phyloP scores from a whole-genome alignment of 108 stramenopile species.

The Bacterosira constricta region DNA sequence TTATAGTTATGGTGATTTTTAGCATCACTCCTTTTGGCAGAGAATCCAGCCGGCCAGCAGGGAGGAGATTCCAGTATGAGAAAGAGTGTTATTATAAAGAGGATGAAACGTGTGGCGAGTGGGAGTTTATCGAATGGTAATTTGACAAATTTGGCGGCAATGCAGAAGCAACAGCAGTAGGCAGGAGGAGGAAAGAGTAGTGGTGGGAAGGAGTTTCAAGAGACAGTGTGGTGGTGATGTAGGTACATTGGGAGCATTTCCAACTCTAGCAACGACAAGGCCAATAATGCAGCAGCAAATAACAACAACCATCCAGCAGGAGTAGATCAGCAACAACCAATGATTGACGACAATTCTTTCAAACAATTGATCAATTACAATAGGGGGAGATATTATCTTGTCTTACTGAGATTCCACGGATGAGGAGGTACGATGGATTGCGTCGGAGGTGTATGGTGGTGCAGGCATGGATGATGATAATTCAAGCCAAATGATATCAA shows the following conservation, averaged over 20 bases:
- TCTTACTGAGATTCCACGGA: slow-evolving; percentile 48
- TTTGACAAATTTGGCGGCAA: slow-evolving; percentile 14
- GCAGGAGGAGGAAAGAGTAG: neutral
- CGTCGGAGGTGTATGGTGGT: slow-evolving; percentile 34
- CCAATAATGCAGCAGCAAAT: neutral
- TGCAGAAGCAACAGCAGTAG: slow-evolving; percentile 13
- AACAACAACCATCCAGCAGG: slow-evolving; percentile 3
- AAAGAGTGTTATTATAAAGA: slow-evolving; percentile 67
- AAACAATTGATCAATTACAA: slow-evolving; percentile 27
- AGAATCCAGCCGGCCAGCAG: too few species aligned
- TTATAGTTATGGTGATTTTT: too few species aligned
- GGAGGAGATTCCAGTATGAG: too few species aligned
- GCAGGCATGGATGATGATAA: neutral
- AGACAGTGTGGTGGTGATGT: slow-evolving; percentile 20
- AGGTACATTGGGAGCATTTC: slow-evolving; percentile 26
- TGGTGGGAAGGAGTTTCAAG: too few species aligned
- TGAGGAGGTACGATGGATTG: slow-evolving; percentile 32
- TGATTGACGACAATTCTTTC: slow-evolving; percentile 81
- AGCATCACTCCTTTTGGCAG: too few species aligned
- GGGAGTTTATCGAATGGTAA: slow-evolving; percentile 62
- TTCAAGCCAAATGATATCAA: too few species aligned
- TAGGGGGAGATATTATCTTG: slow-evolving; percentile 39
- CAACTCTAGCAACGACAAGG: slow-evolving; percentile 14
- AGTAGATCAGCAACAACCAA: slow-evolving; percentile 25
- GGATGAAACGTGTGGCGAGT: slow-evolving; percentile 86